Evolutionary conservation across 805 yeast genomes (phyloP), one percentile per base, ranked within the genome.

Genomic region (Teunomyces cretensis): DNA sequence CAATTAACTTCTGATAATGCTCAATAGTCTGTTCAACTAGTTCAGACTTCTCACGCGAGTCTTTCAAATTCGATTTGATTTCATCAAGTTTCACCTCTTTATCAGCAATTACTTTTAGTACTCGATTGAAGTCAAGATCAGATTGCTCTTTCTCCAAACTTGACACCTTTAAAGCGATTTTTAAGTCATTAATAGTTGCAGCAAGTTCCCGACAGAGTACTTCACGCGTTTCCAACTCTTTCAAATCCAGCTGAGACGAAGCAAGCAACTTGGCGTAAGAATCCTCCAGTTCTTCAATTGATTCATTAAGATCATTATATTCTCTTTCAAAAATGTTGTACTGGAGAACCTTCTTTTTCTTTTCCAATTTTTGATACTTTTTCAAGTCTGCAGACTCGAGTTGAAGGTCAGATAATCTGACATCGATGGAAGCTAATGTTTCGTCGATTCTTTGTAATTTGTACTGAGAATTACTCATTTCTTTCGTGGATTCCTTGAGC

Each of bases 311-410:
- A 33, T 80, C 84, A 37, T 70, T 74, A 44, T 86, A 64, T 61
- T 94, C 98, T 41, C 92, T 76, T 57, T 86, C 94, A 57, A 81
- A 82, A 8, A 91, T 65, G 28, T 85, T 81, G 63, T 79, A 90
- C 54, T 91, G 96, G 13, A 80, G 74, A 27, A 83, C 76, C 57
- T 88, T 86, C 51, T 86, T 80, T 45, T 78, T 75, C 46, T 78
- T 80, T 53, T 86, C 94, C 22, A 83, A 68, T 15, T 69, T 71
- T 56, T 88, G 95, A 60, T 74, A 89, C 42, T 78, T 76, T 52
- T 80, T 82, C 51, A 90, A 71, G 57, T 88, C 96, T 44, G 78
- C 77, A 46, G 84, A 84, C 61, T 94, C 98, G 41, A 83, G 74
- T 58, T 86, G 88, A 54, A 94, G 77, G 64, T 90, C 97, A 2